Conservation (phyloP, 306 rosid genomes). For the Dalbergia cultrata region DNA sequence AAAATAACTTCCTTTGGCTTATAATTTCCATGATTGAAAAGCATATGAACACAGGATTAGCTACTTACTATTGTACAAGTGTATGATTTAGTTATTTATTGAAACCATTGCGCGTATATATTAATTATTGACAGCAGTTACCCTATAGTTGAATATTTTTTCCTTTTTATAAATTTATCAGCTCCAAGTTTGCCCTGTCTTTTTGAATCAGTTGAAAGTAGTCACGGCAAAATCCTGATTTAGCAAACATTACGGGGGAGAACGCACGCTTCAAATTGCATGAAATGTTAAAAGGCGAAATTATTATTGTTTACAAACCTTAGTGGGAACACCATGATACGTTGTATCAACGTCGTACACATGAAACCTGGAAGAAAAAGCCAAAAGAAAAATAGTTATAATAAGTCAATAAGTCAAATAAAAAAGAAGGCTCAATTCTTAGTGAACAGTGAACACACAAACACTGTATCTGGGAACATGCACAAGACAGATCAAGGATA, state of each 20-base stretch:
- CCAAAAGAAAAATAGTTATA: slow-evolving; percentile 14
- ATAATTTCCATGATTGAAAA: neutral
- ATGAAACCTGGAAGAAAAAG: slow-evolving; percentile 60
- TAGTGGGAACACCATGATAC: slow-evolving; percentile 64
- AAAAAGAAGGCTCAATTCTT: neutral
- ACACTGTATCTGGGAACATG: slow-evolving; percentile 23
- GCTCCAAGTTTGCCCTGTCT: slow-evolving; percentile 11
- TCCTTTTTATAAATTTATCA: neutral
- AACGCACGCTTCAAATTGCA: neutral
- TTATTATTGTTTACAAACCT: slow-evolving; percentile 60
- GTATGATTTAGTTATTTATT: neutral
- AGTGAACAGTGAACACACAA: neutral
- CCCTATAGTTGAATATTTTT: neutral
- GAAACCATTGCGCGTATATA: neutral
- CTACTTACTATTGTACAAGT: neutral
- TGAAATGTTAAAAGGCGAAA: neutral
- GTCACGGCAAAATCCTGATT: slow-evolving; percentile 6
- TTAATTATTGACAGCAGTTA: neutral
- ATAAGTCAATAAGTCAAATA: neutral
- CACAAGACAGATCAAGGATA: slow-evolving; percentile 8
- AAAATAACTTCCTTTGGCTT: neutral
- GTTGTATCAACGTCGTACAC: slow-evolving; percentile 84
- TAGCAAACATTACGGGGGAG: slow-evolving; percentile 1
- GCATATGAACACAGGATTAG: neutral
- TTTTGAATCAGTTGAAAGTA: neutral